These are phyloP conservation scores for Carallia pectinifolia DNA, from an alignment of 345 rosid species.

Conservation along the genomic window DNA sequence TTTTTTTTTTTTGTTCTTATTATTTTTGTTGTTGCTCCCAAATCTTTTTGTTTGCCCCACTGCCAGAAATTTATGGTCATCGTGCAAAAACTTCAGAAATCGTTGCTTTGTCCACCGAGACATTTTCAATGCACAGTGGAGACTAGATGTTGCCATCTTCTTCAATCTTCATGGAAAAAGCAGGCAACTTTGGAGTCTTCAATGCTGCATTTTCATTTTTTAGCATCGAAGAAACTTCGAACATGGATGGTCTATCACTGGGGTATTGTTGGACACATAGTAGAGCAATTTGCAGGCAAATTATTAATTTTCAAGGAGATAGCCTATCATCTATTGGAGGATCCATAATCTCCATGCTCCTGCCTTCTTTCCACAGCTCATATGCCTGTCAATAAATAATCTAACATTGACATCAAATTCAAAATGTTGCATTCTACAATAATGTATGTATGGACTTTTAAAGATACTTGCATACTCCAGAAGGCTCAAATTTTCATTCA, in stretches of 20 bases:
- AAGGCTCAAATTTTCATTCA: slow-evolving; percentile 10
- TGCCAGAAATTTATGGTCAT: not conserved
- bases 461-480: slow-evolving; percentile 35
- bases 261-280: slow-evolving; percentile 36
- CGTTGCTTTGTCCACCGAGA: not conserved
- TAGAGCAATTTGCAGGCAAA: slow-evolving; percentile 34
- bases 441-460: not conserved
- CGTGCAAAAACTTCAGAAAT: not conserved
- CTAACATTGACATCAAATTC: not conserved
- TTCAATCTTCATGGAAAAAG: slow-evolving; percentile 14
- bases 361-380: slow-evolving; percentile 21
- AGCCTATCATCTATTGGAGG: slow-evolving; percentile 27
- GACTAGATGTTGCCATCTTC: not conserved
- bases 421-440: not conserved
- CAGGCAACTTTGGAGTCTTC: slow-evolving; percentile 30
- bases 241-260: slow-evolving; percentile 30
- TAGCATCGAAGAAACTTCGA: slow-evolving; percentile 29
- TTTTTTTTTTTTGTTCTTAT: too few species aligned
- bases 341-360: slow-evolving; percentile 30
- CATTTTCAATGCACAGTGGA: not conserved
- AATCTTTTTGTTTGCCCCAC: too few species aligned
- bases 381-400: slow-evolving; percentile 23
- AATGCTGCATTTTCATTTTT: slow-evolving; percentile 12
- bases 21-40: too few species aligned
- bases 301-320: slow-evolving; percentile 18